These are phyloP conservation scores for Solanum sitiens DNA, from an alignment of 257 asterid species.

Conservation along the genomic window DNA sequence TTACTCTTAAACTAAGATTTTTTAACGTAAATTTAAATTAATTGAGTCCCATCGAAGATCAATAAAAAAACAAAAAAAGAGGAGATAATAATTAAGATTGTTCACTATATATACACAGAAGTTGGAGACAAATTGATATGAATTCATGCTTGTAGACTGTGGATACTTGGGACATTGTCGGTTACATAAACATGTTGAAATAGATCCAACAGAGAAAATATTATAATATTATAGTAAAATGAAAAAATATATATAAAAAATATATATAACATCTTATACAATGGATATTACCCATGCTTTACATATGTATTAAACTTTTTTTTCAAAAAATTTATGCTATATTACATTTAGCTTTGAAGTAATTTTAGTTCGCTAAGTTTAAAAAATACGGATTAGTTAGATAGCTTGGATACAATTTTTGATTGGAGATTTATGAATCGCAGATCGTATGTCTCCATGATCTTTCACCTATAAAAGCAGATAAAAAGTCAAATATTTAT, in stretches of 20 bases:
- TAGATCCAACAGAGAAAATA: neutral
- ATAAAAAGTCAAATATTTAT: accelerated
- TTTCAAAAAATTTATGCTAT: neutral
- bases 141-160: neutral
- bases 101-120: neutral
- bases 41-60: neutral
- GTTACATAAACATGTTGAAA: neutral
- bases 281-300: too few relatives aligned
- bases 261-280: too few relatives aligned
- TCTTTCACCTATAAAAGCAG: neutral
- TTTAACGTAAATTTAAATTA: neutral
- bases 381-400: too few relatives aligned
- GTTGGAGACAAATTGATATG: neutral
- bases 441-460: neutral
- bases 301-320: neutral
- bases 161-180: neutral
- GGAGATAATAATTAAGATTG: neutral
- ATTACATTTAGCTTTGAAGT: neutral
- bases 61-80: neutral
- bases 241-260: neutral
- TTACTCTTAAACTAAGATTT: neutral
- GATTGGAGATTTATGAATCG: neutral
- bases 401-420: neutral
- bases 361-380: neutral
- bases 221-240: neutral